These are phyloP conservation scores for Brassica balearica DNA, from an alignment of 441 rosid genomes.

Conservation along the genomic window DNA sequence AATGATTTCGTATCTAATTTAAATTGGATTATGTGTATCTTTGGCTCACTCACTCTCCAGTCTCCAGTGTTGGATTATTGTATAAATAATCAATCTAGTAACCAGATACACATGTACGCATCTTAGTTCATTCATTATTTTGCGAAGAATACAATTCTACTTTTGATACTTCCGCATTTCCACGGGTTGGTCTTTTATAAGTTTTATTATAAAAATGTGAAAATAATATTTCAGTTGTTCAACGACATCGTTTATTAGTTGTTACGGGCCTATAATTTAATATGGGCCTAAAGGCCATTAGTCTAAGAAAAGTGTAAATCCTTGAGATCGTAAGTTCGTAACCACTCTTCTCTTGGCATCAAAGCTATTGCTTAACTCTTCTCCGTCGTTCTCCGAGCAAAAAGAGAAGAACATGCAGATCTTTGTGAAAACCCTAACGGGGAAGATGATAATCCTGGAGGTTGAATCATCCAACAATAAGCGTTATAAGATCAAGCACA, in stretches of 20 bases:
- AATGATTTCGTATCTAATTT: background rate
- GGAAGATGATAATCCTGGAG: slow-evolving; percentile 82
- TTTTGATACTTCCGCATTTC: slow-evolving; percentile 6
- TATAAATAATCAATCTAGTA: background rate
- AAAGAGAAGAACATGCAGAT: slow-evolving; percentile 61
- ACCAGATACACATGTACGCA: slow-evolving; percentile 22
- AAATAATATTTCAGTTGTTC: background rate
- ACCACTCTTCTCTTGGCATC: slow-evolving; percentile 11
- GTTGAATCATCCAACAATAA: slow-evolving; percentile 53
- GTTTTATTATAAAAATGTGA: too few species aligned
- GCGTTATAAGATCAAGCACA: slow-evolving; percentile 48
- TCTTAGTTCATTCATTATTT: slow-evolving; percentile 10
- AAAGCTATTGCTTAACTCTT: background rate
- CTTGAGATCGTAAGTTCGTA: slow-evolving; percentile 25
- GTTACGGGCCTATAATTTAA: background rate
- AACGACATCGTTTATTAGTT: background rate
- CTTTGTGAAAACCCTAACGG: slow-evolving; percentile 88
- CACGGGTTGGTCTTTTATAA: too few species aligned
- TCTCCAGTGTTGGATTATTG: background rate
- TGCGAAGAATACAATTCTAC: background rate
- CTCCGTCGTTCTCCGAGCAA: background rate
- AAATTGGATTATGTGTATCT: background rate
- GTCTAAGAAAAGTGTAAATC: background rate
- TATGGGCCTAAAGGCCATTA: slow-evolving; percentile 21
- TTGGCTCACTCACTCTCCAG: background rate